Percentiles rank a stretch among this genome's conserved stretches.
These are phyloP conservation scores for Sphagnum tenellum DNA, from an alignment of 225 moss, liverwort and hornwort species.

Conservation along the genomic window DNA sequence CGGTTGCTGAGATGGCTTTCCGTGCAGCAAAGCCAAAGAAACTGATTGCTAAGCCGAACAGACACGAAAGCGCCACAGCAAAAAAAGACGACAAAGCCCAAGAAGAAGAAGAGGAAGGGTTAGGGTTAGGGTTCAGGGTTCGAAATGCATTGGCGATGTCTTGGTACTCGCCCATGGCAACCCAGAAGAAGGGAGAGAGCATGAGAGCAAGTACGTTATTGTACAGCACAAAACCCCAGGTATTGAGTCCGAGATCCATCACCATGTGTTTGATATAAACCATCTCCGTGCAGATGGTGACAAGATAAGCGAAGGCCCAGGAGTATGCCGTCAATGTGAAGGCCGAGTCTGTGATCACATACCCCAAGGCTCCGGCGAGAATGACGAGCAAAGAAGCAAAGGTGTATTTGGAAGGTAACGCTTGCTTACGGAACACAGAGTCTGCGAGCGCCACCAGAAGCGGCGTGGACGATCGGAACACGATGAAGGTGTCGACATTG, in stretches of 20 bases:
- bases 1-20: conserved; percentile 54
- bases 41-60: conserved; percentile 59
- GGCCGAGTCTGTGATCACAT: conserved; percentile 47
- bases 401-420: conserved; percentile 42
- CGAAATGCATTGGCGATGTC: too few species aligned
- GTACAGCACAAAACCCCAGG: conserved; percentile 64
- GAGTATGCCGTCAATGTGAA: conserved; percentile 40
- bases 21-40: conserved; percentile 62
- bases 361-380: conserved; percentile 49
- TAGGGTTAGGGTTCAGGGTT: too few species aligned
- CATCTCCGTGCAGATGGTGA: conserved; percentile 57
- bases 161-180: conserved; percentile 42
- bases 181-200: conserved; percentile 43
- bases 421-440: conserved; percentile 43
- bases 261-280: conserved; percentile 68
- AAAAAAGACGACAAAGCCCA: conserved; percentile 2
- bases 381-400: conserved; percentile 44
- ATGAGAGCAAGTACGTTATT: conserved; percentile 49
- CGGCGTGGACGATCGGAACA: conserved; percentile 61
- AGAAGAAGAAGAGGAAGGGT: too few species aligned
- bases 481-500: conserved; percentile 62
- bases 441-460: conserved; percentile 56
- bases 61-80: conserved; percentile 36
- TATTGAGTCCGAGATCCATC: conserved; percentile 45
- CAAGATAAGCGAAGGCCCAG: conserved; percentile 46